Base-by-base conservation (phyloP, 1,139 yeast species). In the Magnusiomyces fungicola region DNA sequence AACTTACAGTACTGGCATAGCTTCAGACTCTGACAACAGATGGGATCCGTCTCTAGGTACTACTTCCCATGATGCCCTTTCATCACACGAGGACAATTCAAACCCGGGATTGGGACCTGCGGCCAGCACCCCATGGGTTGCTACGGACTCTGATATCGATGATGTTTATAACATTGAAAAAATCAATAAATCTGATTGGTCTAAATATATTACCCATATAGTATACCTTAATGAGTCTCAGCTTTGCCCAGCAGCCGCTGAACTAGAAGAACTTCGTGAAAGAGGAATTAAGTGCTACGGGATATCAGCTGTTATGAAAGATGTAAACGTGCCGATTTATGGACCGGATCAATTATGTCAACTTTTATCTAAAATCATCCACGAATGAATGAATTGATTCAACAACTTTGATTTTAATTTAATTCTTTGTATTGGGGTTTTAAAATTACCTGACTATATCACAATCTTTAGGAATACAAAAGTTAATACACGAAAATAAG, bases 181-280 rank as follows among this genome's bases (percentile, higher is more conserved):
- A 9, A 45, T 50, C 18, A 21, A 45, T 10, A 37, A 40, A 6
- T 42, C 51, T 3, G 33, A 14, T 2, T 51, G 54, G 54, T 38
- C 34, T 18, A 45, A 46, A 24, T 51, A 43, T 43, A 38, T 51
- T n/a, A 49, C 51, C 3, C 52, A 51, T 24, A 46, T 51, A 21
- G 44, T 51, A 9, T 51, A 51, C 34, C 43, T 51, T n/a, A 34
- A 46, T 36, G 23, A 27, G 10, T 49, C 54, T 10, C 46, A 41
- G 3, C 33, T 51, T n/a, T 21, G 36, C 10, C 48, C 48, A 12
- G n/a, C 43, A 1, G 22, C 23, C 6, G 24, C 10, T 1, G 46
- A 36, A 25, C 23, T 51, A 24, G 42, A 40, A 24, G 44, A 39
- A 10, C 23, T 51, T 3, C 14, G 27, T n/a, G 14, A 33, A 9